Percentiles rank a stretch among this genome's conserved stretches.
These are phyloP conservation scores for Phyllosticta capitalensis DNA, from an alignment of 2,329 filamentous ascomycete species.

Conservation along the genomic window DNA sequence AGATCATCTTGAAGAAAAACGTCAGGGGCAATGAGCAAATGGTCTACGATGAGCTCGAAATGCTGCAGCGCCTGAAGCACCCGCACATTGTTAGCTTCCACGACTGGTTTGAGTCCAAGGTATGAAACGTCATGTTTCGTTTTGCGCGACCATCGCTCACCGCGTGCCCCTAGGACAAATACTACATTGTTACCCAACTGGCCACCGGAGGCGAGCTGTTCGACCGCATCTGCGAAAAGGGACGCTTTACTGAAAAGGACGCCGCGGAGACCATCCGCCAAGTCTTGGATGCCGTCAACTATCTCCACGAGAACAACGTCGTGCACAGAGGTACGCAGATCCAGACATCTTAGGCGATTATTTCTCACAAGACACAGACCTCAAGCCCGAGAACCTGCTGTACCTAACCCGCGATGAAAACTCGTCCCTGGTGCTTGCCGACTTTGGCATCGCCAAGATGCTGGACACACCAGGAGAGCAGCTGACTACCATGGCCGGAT, in stretches of 20 bases:
- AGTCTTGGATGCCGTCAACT: conserved; percentile 85
- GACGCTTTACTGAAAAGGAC: conserved; percentile 97
- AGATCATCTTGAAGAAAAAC: conserved; percentile 99
- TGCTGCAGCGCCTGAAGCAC: conserved; percentile 85
- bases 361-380: conserved; percentile 49
- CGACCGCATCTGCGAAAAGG: conserved; percentile 95
- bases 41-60: conserved; percentile 94
- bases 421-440: conserved; percentile 84
- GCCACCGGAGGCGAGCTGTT: conserved; percentile 95
- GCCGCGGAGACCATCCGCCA: conserved; percentile 92
- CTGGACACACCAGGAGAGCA: conserved; percentile 84
- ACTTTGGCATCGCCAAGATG: conserved; percentile 99
- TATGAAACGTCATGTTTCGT: conserved; percentile 36
- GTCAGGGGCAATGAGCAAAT: conserved; percentile 97
- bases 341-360: not conserved
- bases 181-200: conserved; percentile 96
- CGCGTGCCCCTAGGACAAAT: conserved; percentile 66
- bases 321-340: conserved; percentile 71
- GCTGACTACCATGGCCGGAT: conserved; percentile 95
- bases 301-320: conserved; percentile 87
- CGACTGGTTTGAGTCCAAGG: conserved; percentile 98
- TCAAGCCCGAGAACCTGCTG: conserved; percentile 95
- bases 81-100: conserved; percentile 95
- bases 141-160: not conserved
- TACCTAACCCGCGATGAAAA: conserved; percentile 71